These are phyloP conservation scores for Botrytis fabae DNA, from an alignment of 2,329 filamentous ascomycete genomes.

Conservation along the genomic window DNA sequence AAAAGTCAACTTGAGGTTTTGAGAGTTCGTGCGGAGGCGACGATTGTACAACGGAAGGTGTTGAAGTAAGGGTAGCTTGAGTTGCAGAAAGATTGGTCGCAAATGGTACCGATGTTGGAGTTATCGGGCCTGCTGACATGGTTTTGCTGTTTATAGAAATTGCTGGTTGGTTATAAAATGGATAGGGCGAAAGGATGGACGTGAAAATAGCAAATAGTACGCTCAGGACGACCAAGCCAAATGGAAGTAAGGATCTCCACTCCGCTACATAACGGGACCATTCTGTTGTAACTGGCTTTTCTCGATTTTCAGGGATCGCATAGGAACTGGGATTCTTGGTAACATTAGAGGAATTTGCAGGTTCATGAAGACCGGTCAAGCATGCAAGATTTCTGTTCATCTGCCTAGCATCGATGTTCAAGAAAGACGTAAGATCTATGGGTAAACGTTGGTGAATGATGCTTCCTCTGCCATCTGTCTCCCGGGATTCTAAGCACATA, in stretches of 20 bases:
- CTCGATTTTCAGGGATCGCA: constrained; percentile 25
- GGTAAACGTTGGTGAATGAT: constrained; percentile 47
- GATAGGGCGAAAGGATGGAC: constrained; percentile 29
- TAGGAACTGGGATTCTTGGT: constrained; percentile 25
- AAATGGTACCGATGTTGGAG: constrained; percentile 30
- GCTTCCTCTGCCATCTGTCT: constrained; percentile 41
- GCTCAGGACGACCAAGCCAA: constrained; percentile 34
- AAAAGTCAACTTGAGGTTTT: constrained; percentile 45
- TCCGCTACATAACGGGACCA: constrained; percentile 30
- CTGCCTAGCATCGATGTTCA: constrained; percentile 53
- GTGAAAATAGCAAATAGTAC: constrained; percentile 32
- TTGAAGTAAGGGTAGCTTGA: constrained; percentile 35
- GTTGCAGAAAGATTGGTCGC: constrained; percentile 32
- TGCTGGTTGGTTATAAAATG: constrained; percentile 26
- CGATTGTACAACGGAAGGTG: constrained; percentile 41
- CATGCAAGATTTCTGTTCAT: constrained; percentile 56
- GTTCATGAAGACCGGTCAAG: constrained; percentile 44
- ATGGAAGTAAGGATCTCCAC: constrained; percentile 35
- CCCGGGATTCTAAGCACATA: constrained; percentile 49
- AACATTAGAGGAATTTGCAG: constrained; percentile 21
- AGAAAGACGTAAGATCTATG: constrained; percentile 51
- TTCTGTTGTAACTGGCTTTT: constrained; percentile 32
- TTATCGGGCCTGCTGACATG: constrained; percentile 34
- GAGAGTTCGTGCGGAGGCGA: constrained; percentile 43
- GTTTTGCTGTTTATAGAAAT: constrained; percentile 41